Evolutionary conservation across 129 eudicot genomes (phyloP).

Genomic region (Saposhnikovia divaricata): DNA sequence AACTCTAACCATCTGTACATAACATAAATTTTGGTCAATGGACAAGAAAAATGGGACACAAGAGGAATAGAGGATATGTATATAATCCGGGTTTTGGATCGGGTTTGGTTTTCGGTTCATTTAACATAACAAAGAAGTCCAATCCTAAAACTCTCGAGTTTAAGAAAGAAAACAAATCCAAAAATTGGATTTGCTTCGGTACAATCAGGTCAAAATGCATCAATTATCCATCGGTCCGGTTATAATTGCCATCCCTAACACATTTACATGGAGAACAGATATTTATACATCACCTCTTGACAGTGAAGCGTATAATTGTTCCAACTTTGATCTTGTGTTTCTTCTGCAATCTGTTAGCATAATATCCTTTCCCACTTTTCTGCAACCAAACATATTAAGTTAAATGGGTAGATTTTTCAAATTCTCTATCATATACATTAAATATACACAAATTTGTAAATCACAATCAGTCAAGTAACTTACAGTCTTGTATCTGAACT

Average conservation of each 20-base stretch:
- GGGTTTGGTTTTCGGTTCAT: not conserved
- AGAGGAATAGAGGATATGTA: not conserved
- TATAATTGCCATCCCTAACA: not conserved
- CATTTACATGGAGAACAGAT: not conserved
- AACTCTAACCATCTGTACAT: not conserved
- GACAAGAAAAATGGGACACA: not conserved
- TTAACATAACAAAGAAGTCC: not conserved
- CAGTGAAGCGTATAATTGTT: constrained; percentile 49
- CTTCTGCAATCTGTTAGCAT: constrained; percentile 41
- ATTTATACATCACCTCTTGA: constrained; percentile 54
- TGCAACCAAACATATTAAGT: constrained; percentile 27
- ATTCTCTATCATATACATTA: not conserved
- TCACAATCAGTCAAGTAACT: constrained; percentile 13
- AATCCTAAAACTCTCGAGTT: not conserved
- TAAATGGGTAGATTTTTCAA: not conserved
- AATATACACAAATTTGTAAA: not conserved
- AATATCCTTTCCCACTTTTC: constrained; percentile 61
- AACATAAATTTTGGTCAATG: not conserved
- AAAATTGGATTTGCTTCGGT: not conserved
- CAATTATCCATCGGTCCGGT: not conserved
- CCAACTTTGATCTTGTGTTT: constrained; percentile 67
- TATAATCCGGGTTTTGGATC: not conserved
- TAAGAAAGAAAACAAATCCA: not conserved
- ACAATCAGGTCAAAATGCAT: not conserved
- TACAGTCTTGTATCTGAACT: constrained; percentile 62